Conservation (phyloP, 2,329 filamentous ascomycete genomes). For the Colletotrichum graminicola region DNA sequence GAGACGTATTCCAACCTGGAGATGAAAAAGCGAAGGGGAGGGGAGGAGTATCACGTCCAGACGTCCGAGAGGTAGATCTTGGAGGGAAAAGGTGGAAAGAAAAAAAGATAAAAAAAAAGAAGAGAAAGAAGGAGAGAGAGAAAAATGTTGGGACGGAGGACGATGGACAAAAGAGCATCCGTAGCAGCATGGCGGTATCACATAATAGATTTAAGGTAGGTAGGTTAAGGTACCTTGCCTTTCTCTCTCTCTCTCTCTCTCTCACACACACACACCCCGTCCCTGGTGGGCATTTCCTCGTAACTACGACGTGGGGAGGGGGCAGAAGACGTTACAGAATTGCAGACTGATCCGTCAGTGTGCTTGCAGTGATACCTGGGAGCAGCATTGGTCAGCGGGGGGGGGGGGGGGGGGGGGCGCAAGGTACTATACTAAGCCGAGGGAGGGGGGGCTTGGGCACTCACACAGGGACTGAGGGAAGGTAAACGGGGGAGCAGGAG, state of each 20-base stretch:
- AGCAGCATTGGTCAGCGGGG: constrained; percentile 38
- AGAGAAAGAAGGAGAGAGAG: neutral
- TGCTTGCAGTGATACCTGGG: constrained; percentile 38
- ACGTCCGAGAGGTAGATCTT: constrained; percentile 6
- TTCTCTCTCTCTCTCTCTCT: too few relatives aligned
- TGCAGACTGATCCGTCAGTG: constrained; percentile 39
- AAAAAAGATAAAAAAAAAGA: constrained; percentile 4
- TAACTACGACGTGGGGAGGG: constrained; percentile 20
- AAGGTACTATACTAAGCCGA: constrained; percentile 10
- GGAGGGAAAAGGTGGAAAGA: constrained; percentile 5
- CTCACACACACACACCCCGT: too few relatives aligned
- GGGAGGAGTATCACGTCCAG: constrained; percentile 26
- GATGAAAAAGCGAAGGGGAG: neutral
- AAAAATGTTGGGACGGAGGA: constrained; percentile 39
- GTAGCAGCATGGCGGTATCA: constrained; percentile 32
- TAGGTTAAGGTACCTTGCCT: neutral
- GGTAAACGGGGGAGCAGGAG: constrained; percentile 1
- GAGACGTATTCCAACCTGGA: neutral
- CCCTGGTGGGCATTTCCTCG: constrained; percentile 15
- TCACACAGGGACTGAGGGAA: neutral
- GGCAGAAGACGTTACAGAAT: constrained; percentile 41
- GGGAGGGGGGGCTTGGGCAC: constrained; percentile 8
- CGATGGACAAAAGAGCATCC: constrained; percentile 23
- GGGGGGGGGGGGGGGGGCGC: neutral
- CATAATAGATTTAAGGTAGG: constrained; percentile 19